Conservation (phyloP, 148 eudicot species). For the Silene conica region DNA sequence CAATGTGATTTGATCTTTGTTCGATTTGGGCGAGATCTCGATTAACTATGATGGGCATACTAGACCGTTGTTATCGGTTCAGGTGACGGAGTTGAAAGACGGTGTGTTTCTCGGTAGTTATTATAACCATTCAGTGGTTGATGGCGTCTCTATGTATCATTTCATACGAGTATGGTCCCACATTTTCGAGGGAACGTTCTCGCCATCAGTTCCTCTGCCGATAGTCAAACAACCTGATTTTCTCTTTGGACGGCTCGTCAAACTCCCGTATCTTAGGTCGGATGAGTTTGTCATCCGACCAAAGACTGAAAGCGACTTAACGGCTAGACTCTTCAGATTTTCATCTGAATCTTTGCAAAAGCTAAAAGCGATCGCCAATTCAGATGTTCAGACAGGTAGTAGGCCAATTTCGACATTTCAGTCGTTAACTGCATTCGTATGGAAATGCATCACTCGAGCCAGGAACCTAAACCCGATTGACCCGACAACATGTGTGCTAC, state of each 20-base stretch:
- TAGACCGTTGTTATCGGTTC: background rate
- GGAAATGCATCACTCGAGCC: slow-evolving; percentile 14
- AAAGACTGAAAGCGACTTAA: background rate
- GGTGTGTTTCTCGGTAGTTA: background rate
- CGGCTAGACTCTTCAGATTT: slow-evolving; percentile 18
- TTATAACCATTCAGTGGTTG: background rate
- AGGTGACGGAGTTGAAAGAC: background rate
- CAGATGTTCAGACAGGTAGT: background rate
- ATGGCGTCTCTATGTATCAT: background rate
- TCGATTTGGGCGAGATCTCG: slow-evolving; percentile 22
- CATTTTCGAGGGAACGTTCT: background rate
- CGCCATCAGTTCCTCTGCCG: background rate
- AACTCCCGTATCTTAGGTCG: background rate
- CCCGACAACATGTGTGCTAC: slow-evolving; percentile 59
- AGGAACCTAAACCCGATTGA: slow-evolving; percentile 24
- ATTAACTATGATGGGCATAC: slow-evolving; percentile 42
- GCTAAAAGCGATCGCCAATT: slow-evolving; percentile 24
- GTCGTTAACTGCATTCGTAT: slow-evolving; percentile 8
- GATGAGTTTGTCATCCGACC: slow-evolving; percentile 1
- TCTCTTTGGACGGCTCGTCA: background rate
- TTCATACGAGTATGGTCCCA: background rate
- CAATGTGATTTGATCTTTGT: slow-evolving; percentile 30
- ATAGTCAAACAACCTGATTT: background rate
- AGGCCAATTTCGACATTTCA: slow-evolving; percentile 17
- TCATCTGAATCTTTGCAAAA: background rate